Conservation (phyloP, 2,329 filamentous ascomycete species). For the Sarocladium kiliense region DNA sequence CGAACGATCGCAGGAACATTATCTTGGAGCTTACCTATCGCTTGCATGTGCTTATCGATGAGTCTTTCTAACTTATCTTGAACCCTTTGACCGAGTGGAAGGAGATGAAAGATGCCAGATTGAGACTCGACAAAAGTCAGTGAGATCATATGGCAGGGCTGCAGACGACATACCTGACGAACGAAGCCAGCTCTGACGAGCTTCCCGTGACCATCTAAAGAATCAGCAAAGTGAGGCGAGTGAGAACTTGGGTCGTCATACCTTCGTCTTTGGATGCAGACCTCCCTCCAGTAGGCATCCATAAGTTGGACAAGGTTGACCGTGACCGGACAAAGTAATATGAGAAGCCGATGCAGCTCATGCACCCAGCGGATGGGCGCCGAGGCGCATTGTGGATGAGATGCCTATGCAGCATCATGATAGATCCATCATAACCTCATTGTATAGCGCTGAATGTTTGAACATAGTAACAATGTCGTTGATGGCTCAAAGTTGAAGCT, state of each 20-base stretch:
- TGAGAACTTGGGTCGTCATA: slow-evolving; percentile 20
- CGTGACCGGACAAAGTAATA: slow-evolving; percentile 14
- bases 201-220: slow-evolving; percentile 57
- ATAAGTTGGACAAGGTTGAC: slow-evolving; percentile 62
- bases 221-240: neutral
- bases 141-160: slow-evolving; percentile 6
- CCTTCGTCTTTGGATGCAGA: slow-evolving; percentile 51
- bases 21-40: slow-evolving; percentile 47
- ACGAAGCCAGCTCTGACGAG: slow-evolving; percentile 68
- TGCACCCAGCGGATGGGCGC: neutral
- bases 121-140: slow-evolving; percentile 54
- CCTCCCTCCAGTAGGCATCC: slow-evolving; percentile 71
- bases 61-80: slow-evolving; percentile 82
- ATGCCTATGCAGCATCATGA: slow-evolving; percentile 3
- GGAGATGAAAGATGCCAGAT: slow-evolving; percentile 84
- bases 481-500: slow-evolving; percentile 3
- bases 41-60: slow-evolving; percentile 84
- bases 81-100: slow-evolving; percentile 81
- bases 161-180: slow-evolving; percentile 49
- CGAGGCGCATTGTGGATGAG: neutral
- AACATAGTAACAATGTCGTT: neutral
- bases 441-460: neutral
- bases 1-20: slow-evolving; percentile 10
- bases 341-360: neutral
- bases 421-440: neutral